Evolutionary conservation across 495 filamentous ascomycete species (phyloP), one percentile per base, ranked within the genome.

Genomic region (Aspergillus haitiensis): DNA sequence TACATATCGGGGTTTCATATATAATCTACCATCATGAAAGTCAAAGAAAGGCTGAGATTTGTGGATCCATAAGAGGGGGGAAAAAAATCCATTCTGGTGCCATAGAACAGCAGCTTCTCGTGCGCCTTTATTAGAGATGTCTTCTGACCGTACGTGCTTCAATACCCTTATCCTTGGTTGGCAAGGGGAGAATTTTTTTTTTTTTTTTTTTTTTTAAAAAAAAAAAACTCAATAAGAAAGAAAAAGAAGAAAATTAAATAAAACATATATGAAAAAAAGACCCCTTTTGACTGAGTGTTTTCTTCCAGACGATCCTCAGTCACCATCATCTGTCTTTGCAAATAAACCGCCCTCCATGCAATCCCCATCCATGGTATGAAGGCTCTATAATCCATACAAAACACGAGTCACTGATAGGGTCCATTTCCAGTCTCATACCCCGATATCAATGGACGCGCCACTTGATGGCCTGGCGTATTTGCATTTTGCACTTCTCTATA

Each of bases 401-500:
- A 32, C 10, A 11, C 34, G 18, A 52, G 36, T 42, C 58, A 31
- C 58, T 45, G 37, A 44, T n/a, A 5, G 27, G 13, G 18, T 1
- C 3, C 21, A 27, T 5, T 31, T 40, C 10, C 55, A 73, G 70
- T 44, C 63, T 42, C 59, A 67, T 39, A 60, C 64, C 27, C 61
- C 63, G 6, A 69, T 71, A 60, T 70, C 69, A 6, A 66, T 65
- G 64, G 67, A 64, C 55, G 60, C 69, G 50, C 62, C 63, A 40
- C 59, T 60, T 21, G 63, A 68, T 21, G 68, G 63, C 11, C 54
- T 61, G 45, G 52, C 56, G 5, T 73, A 59, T 54, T 59, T 67
- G 5, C 74, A 77, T 50, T 77, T 70, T 63, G 74, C 74, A 42
- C 60, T 77, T 11, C 74, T 77, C 42, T 77, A 77, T 44, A 67